Evolutionary conservation across 192 early-diverging fungal genomes (phyloP), one percentile per base, ranked within the genome.

Genomic region (Coemansia sp.): DNA sequence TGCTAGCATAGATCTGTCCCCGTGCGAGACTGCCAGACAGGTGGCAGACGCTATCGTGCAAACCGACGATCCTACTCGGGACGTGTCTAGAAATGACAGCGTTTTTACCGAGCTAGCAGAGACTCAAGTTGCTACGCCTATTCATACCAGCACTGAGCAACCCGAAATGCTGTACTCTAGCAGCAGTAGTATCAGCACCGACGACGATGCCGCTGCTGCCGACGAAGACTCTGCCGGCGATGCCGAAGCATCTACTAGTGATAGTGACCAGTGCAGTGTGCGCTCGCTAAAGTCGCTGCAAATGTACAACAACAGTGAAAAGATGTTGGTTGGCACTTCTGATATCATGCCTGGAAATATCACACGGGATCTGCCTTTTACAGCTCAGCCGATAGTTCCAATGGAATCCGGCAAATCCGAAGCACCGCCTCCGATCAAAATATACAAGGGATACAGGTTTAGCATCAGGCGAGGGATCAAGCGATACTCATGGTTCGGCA

Each of bases 401-500:
- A 7, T 15, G 4, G 50, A 29, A 4, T 29, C 22, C 29, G 53
- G 29, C 27, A 56, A 16, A 30, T 30, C 53, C 15, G 53, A 32
- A 32, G 15, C 29, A 22, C 3, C 27, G 1, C 53, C 27, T n/a
- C 27, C 29, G 12, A 58, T 3, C 49, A 67, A 59, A 29, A 34
- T 5, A 11, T 18, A 37, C 29, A 38, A 35, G 41, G 32, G 18
- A 11, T 22, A 63, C 34, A 64, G 47, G 44, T 73, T 75, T 38
- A 73, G 78, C 59, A 58, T 81, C 35, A 68, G 64, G 30, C 40
- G 64, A n/a, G 70, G 65, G 61, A 61, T 75, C 44, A 81, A 60
- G 63, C 62, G 70, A 22, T 67, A 59, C 61, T 67, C 70, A 24
- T 72, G 73, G 69, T 81, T 81, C 45, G 70, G 70, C 1, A 71